Evolutionary conservation across 208 protist genomes (phyloP), one percentile per base, ranked within the genome.

Genomic region (Leptomonas pyrrhocoris): DNA sequence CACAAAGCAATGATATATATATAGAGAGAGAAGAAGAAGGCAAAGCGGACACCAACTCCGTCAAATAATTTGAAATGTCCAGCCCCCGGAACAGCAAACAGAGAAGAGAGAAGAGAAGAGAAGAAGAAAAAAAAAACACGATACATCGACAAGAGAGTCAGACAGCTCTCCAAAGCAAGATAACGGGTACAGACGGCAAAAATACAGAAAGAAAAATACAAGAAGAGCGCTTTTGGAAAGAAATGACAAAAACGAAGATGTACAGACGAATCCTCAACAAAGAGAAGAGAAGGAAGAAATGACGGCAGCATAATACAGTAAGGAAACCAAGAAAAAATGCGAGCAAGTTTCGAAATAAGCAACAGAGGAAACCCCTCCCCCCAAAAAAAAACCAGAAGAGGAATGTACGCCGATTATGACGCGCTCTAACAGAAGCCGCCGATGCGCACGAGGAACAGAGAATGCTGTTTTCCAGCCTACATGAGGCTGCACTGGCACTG

Each of bases 401-500:
- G 2, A n/a, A 30, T 19, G 50, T 36, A 56, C 6, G 19, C 25
- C 3, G 36, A 36, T 8, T 2, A 25, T 12, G 12, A 11, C 6
- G 13, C 2, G 7, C 36, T 23, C 21, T 30, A 53, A 2, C 2
- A 7, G 16, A 30, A 53, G 5, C n/a, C n/a, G n/a, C n/a, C n/a
- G n/a, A n/a, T n/a, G n/a, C n/a, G n/a, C n/a, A n/a, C n/a, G n/a
- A n/a, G n/a, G n/a, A n/a, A n/a, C n/a, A n/a, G n/a, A n/a, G n/a
- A n/a, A n/a, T n/a, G n/a, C n/a, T n/a, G n/a, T n/a, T n/a, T 49
- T 30, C 48, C 48, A 2, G 3, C 28, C 21, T 88, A 95, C 90
- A 95, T 95, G 25, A 80, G 25, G 34, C 48, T 65, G 53, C 90
- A 95, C 42, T 78, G 48, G 48, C 84, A 85, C 45, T 89, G 76